Evolutionary conservation across 2,329 filamentous ascomycete species (phyloP).

Genomic region (Geosmithia putterillii): DNA sequence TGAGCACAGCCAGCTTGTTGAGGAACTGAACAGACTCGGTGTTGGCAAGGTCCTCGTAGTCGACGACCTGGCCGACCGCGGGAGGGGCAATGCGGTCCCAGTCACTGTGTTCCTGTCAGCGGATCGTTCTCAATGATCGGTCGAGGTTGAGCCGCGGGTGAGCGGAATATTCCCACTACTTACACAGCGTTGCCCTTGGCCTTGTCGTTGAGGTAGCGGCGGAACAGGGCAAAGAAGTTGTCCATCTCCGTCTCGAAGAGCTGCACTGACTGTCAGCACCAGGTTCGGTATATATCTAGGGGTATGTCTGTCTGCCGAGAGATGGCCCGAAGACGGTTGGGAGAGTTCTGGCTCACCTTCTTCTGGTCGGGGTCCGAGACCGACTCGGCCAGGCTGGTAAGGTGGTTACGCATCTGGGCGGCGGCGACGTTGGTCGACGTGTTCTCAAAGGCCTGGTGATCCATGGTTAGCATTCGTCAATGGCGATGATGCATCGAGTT

Average conservation of each 20-base stretch:
- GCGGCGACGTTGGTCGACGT: conserved; percentile 96
- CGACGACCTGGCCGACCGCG: conserved; percentile 84
- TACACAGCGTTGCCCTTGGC: conserved; percentile 89
- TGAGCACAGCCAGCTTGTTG: conserved; percentile 94
- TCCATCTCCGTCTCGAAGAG: conserved; percentile 99
- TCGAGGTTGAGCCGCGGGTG: neutral
- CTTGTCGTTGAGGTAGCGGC: conserved; percentile 96
- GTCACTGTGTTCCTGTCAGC: conserved; percentile 43
- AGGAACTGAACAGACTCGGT: conserved; percentile 87
- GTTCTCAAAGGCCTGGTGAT: conserved; percentile 85
- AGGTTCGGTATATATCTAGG: neutral
- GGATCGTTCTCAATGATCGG: neutral
- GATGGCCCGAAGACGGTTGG: too few relatives aligned
- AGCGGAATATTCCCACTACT: conserved; percentile 14
- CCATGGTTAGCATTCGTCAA: conserved; percentile 11
- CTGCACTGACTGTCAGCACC: conserved; percentile 25
- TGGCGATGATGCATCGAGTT: neutral
- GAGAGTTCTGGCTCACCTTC: conserved; percentile 70
- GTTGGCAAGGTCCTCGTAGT: conserved; percentile 84
- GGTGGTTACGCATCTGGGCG: conserved; percentile 96
- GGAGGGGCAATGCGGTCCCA: conserved; percentile 96
- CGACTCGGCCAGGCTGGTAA: conserved; percentile 84
- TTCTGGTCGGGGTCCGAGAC: conserved; percentile 71
- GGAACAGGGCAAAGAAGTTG: conserved; percentile 99
- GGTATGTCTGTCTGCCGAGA: neutral